phyloP scores from a whole-genome alignment of 352 stramenopile genomes.

The Pseudoperonospora humuli region DNA sequence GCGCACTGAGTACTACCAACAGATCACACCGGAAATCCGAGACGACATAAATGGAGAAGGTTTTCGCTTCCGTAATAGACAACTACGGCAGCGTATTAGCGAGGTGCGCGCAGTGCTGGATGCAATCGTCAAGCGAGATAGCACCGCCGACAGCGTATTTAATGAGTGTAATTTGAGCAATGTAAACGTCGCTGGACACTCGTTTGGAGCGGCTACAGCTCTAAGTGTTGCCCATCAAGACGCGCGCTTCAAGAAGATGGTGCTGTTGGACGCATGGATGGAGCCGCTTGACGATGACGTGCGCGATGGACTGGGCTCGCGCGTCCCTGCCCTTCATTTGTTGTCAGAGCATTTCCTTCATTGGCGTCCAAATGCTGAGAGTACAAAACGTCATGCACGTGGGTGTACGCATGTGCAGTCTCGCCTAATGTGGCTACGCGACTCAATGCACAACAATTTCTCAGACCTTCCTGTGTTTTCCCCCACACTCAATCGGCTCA shows the following conservation, averaged over 20 bases:
- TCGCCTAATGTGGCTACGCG: conserved; percentile 32
- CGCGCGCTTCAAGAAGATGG: conserved; percentile 32
- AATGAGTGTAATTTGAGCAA: conserved; percentile 21
- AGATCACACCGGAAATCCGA: conserved; percentile 35
- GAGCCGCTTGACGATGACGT: conserved; percentile 41
- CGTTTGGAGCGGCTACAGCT: conserved; percentile 55
- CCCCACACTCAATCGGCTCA: conserved; percentile 37
- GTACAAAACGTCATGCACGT: conserved; percentile 28
- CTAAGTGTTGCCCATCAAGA: conserved; percentile 44
- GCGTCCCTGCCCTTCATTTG: conserved; percentile 44
- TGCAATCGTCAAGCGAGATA: conserved; percentile 13
- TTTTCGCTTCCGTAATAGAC: conserved; percentile 53
- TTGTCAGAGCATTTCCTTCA: conserved; percentile 55
- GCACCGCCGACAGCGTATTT: conserved; percentile 20
- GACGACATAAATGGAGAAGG: conserved; percentile 42
- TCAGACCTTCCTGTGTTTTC: conserved; percentile 63
- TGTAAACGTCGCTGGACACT: conserved; percentile 46
- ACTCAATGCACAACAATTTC: conserved; percentile 65
- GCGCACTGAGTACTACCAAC: conserved; percentile 51
- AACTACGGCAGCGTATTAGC: conserved; percentile 43
- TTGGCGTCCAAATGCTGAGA: conserved; percentile 46
- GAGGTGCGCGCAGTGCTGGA: conserved; percentile 45
- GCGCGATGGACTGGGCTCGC: conserved; percentile 25
- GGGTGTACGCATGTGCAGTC: conserved; percentile 32
- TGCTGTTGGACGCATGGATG: conserved; percentile 66